A percentile compares a stretch with the other conserved stretches of the same genome.
These are phyloP conservation scores for Pestalotiopsis sp. DNA, from an alignment of 2,329 filamentous ascomycete genomes.

Conservation along the genomic window DNA sequence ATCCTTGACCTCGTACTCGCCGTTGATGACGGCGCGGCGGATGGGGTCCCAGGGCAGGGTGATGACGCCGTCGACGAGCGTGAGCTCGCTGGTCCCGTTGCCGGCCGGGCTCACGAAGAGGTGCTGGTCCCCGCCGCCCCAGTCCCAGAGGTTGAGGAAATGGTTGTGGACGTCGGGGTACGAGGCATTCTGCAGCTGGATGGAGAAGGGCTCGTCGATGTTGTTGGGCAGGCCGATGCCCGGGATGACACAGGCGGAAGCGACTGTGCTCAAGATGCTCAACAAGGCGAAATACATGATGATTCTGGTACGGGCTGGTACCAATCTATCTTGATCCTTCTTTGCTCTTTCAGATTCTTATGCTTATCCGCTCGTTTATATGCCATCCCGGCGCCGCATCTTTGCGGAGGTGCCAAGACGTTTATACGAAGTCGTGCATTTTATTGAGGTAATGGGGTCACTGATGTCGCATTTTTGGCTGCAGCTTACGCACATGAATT, in stretches of 20 bases:
- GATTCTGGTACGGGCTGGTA: background rate
- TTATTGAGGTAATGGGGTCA: conserved; percentile 1
- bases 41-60: conserved; percentile 29
- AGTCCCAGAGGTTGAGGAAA: conserved; percentile 39
- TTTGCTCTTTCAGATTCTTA: background rate
- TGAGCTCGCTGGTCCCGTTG: conserved; percentile 36
- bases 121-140: conserved; percentile 42
- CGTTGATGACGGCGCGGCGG: conserved; percentile 44
- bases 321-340: background rate
- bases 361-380: background rate
- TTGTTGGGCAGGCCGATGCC: conserved; percentile 30
- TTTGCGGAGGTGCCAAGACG: background rate
- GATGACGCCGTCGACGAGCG: conserved; percentile 41
- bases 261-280: conserved; percentile 19
- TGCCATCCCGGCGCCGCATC: background rate
- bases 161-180: conserved; percentile 39
- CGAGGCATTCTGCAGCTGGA: conserved; percentile 39
- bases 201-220: conserved; percentile 35
- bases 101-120: conserved; percentile 41
- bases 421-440: conserved; percentile 3
- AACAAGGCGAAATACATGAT: background rate
- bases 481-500: background rate
- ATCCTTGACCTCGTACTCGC: conserved; percentile 45
- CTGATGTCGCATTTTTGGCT: background rate
- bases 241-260: conserved; percentile 33